Base-by-base conservation (phyloP, 768 basidiomycete species). In the Trametes cinnabarina region DNA sequence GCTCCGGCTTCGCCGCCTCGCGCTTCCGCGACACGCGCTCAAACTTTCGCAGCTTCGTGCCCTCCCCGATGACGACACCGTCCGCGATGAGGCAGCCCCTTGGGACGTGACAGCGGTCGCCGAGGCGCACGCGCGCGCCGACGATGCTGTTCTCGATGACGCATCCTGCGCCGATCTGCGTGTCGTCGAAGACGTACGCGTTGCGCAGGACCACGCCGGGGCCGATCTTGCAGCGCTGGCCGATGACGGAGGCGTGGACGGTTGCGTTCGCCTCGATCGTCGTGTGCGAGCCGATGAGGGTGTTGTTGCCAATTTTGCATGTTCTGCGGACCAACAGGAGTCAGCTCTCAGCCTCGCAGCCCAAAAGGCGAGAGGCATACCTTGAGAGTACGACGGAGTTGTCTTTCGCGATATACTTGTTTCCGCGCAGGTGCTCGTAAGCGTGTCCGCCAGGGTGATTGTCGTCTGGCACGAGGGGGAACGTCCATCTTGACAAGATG, bases 391-490 rank as follows among this genome's bases (percentile, higher is more conserved):
- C 67, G 58, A 97, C 89, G 3, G 88, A 82, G 61, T 83, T 81
- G 61, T 90, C 86, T 63, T 86, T 84, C 19, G 94, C 85, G 60
- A 95, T 82, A 68, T 98, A 99, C 64, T 88, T 87, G 72, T 94
- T 92, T 6, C 93, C 94, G 26, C 89, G 83, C 34, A 88, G 81
- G 67, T 94, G 86, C 68, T 96, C 92, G 69, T 98, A 98, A 35
- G 79, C 68, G 55, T 89, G 85, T 6, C 87, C 87, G 14, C 87
- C 82, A 2, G 93, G 94, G 65, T 94, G 84, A 71, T 94, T 92
- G 70, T 95, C 87, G 69, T 98, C 97, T 9, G 96, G 96, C 4
- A 94, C 94, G 9, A 98, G 77, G 2, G 97, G 97, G 75, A 96
- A 98, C 5, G 92, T 91, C 90, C 94, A 94, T 63, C 97, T 80